These are phyloP conservation scores for Penicillium robsamsonii DNA, from an alignment of 495 filamentous ascomycete species.

Conservation along the genomic window DNA sequence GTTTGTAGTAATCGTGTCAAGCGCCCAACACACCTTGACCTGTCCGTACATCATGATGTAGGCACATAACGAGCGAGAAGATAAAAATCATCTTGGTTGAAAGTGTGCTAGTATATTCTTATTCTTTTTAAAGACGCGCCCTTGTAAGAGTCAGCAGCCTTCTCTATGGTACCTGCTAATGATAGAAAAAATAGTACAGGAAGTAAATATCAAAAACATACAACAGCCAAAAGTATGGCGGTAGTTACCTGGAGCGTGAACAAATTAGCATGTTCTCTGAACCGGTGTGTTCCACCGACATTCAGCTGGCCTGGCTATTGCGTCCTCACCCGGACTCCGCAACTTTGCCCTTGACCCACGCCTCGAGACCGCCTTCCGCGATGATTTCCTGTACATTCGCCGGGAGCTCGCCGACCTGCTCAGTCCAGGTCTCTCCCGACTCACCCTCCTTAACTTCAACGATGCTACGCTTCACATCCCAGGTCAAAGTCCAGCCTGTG, in stretches of 20 bases:
- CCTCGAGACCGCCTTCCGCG: slow-evolving; percentile 69
- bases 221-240: not conserved
- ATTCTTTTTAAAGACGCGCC: not conserved
- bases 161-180: not conserved
- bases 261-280: not conserved
- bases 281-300: not conserved
- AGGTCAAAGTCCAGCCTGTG: slow-evolving; percentile 84
- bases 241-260: not conserved
- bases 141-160: not conserved
- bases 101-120: not conserved
- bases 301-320: too few relatives aligned
- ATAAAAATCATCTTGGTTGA: not conserved
- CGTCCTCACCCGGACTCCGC: slow-evolving; percentile 6
- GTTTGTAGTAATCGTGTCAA: too few relatives aligned
- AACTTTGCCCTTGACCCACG: slow-evolving; percentile 78
- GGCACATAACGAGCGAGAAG: not conserved
- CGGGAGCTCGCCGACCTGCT: slow-evolving; percentile 81
- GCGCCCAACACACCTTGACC: too few relatives aligned
- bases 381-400: slow-evolving; percentile 90
- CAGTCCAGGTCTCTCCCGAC: slow-evolving; percentile 62
- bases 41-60: too few relatives aligned
- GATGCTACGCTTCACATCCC: slow-evolving; percentile 74
- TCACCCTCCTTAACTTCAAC: slow-evolving; percentile 70
- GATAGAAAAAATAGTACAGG: slow-evolving; percentile 2
- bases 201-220: not conserved